Evolutionary conservation across 306 rosid species (phyloP), one percentile per base, ranked within the genome.

Genomic region (Acmispon strigosus): DNA sequence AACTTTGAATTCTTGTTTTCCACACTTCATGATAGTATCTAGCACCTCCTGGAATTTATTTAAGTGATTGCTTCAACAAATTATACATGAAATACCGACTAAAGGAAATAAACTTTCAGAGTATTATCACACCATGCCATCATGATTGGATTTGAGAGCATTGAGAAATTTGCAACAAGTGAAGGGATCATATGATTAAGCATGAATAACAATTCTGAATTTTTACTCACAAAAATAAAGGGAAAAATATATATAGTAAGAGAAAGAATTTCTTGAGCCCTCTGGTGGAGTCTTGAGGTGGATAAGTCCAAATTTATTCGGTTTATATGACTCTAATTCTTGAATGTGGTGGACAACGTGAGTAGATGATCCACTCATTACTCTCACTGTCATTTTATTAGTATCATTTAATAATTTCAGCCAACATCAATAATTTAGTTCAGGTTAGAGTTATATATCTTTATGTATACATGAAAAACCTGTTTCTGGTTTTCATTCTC

Each of bases 41-140:
- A 73, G 20, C 65, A 41, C 73, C 8, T 3, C 59, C 14, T 14
- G 51, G 37, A 63, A 59, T 34, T 29, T 48, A 60, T 45, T 43
- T 36, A 45, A 49, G 77, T 16, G 20, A 45, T 67, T 63, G 22
- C 64, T 77, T 54, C 73, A 50, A 17, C 62, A 54, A 48, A 18
- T 48, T 64, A 18, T 71, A 49, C 75, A 60, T 61, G 65, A 60
- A 77, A 78, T 78, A 69, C 51, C 20, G 67, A 10, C 59, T 9
- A 42, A 36, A 51, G 49, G 42, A 43, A 47, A 17, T 72, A 34
- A 17, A 2, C 22, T 54, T 53, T 39, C 24, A 9, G 45, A 15
- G 60, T 62, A 17, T 37, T 37, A 22, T 75, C 44, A 65, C 32
- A 67, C 27, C 22, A 37, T 42, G 69, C 39, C 58, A 27, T 72